phyloP scores from a whole-genome alignment of 2,329 filamentous ascomycete genomes.

The Periconia sp. region DNA sequence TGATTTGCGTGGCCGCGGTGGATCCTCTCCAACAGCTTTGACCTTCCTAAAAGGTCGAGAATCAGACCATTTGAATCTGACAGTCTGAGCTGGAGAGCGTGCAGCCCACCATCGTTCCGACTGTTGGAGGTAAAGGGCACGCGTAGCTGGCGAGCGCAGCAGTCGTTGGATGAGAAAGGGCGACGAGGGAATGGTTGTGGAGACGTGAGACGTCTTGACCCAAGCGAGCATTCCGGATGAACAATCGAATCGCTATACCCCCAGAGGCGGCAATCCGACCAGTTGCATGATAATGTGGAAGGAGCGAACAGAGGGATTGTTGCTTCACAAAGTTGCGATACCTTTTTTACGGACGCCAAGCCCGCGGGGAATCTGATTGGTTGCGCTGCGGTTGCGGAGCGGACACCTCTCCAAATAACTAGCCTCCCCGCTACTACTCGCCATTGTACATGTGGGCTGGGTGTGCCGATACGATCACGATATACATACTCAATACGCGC shows the following conservation, averaged over 20 bases:
- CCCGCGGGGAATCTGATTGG: not conserved
- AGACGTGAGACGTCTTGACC: constrained; percentile 27
- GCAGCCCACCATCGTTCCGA: constrained; percentile 1
- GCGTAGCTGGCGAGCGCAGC: constrained; percentile 18
- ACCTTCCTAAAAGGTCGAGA: not conserved
- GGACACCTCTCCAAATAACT: constrained; percentile 28
- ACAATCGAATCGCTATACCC: not conserved
- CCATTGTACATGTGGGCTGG: not conserved
- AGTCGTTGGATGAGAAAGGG: constrained; percentile 40
- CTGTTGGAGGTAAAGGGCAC: constrained; percentile 9
- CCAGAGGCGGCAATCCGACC: constrained; percentile 23
- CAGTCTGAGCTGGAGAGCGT: not conserved
- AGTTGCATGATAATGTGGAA: not conserved
- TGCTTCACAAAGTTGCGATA: not conserved
- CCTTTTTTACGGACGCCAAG: not conserved
- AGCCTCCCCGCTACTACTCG: constrained; percentile 6
- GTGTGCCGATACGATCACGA: not conserved
- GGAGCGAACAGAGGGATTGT: not conserved
- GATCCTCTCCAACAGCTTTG: too few relatives aligned
- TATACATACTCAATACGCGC: not conserved
- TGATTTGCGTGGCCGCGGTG: too few relatives aligned
- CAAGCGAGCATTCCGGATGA: constrained; percentile 17
- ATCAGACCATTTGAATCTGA: too few relatives aligned
- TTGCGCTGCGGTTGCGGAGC: constrained; percentile 5
- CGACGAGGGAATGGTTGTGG: constrained; percentile 35